Evolutionary conservation across 257 asterid genomes (phyloP), one percentile per base, ranked within the genome.

Genomic region (Jacaranda mimosifolia): DNA sequence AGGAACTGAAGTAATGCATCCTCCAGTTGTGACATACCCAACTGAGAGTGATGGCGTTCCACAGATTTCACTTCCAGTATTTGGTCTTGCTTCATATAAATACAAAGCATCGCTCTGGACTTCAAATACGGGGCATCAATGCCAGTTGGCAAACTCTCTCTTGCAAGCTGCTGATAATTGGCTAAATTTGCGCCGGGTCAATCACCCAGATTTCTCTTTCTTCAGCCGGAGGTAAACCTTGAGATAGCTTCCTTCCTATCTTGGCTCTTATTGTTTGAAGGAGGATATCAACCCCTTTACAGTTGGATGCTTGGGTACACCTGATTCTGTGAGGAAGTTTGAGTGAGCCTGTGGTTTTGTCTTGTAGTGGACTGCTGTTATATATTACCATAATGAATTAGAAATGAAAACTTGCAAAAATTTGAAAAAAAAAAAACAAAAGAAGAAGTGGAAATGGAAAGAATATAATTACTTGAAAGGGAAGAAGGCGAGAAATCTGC

Each of bases 181-280:
- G 96, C 86, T 91, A 6, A 80, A 81, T 17, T 73, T 45, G 78
- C 90, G 73, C 35, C 86, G 89, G 82, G 96, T 88, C 79, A 81
- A 85, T 77, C 99, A 93, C 79, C 99, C 98, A 12, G 99, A 96
- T 86, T 96, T 90, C 82, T 77, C 89, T 36, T 96, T 96, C 92
- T 96, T 96, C 87, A 77, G 78, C 79, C 91, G 96, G 48, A 84
- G 93, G 76, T 91, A 85, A 85, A 38, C 42, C 32, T 9, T 49
- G 71, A 73, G 68, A 57, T 49, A 14, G 72, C 56, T 38, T 53
- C 17, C 51, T 48, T 53, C 62, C 56, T 46, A 36, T 8, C 73
- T 43, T 72, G 38, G 26, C 68, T 46, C 66, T 62, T 39, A 40
- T 52, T 73, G 72, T 49, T 59, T 26, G 5, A 19, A 53, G 14